A percentile compares a stretch with the other conserved stretches of the same genome.
phyloP scores from a whole-genome alignment of 2,329 filamentous ascomycete genomes.

The Curvularia sp. region DNA sequence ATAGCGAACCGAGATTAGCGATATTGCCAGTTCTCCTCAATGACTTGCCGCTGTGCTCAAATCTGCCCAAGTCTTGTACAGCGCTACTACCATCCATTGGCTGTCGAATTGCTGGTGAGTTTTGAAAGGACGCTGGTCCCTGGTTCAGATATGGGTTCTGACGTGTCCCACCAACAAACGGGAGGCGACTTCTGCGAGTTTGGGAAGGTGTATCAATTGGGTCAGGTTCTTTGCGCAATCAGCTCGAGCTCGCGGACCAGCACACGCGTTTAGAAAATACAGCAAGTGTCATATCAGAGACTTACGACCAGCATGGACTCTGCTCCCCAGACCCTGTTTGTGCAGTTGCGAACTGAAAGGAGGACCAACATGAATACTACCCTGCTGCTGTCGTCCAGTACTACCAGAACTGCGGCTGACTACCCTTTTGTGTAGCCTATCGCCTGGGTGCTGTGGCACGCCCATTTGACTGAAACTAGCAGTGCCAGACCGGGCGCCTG shows the following conservation, averaged over 20 bases:
- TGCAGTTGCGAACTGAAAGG: slow-evolving; percentile 34
- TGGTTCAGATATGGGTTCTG: slow-evolving; percentile 32
- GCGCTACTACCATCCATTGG: slow-evolving; percentile 35
- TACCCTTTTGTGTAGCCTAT: slow-evolving; percentile 28
- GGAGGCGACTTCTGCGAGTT: slow-evolving; percentile 38
- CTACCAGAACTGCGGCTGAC: slow-evolving; percentile 39
- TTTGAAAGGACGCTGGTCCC: slow-evolving; percentile 34
- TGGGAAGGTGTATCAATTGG: slow-evolving; percentile 39
- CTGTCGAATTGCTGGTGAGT: slow-evolving; percentile 45
- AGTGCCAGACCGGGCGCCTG: slow-evolving; percentile 38
- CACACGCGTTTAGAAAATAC: no score
- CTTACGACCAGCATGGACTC: slow-evolving; percentile 34
- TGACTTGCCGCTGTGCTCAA: slow-evolving; percentile 41
- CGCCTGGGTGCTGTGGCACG: slow-evolving; percentile 22
- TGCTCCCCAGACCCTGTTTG: slow-evolving; percentile 22
- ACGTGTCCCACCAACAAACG: slow-evolving; percentile 39
- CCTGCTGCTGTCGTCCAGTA: slow-evolving; percentile 31
- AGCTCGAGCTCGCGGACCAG: slow-evolving; percentile 5
- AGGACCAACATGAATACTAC: slow-evolving; percentile 27
- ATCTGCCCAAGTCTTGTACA: slow-evolving; percentile 30
- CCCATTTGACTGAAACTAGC: slow-evolving; percentile 33
- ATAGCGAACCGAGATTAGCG: slow-evolving; percentile 21
- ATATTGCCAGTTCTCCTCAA: slow-evolving; percentile 34
- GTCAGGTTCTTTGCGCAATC: slow-evolving; percentile 32
- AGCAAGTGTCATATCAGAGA: background rate